Evolutionary conservation across 2,329 filamentous ascomycete genomes (phyloP).

Genomic region (Ceratocystis diversiconidia): DNA sequence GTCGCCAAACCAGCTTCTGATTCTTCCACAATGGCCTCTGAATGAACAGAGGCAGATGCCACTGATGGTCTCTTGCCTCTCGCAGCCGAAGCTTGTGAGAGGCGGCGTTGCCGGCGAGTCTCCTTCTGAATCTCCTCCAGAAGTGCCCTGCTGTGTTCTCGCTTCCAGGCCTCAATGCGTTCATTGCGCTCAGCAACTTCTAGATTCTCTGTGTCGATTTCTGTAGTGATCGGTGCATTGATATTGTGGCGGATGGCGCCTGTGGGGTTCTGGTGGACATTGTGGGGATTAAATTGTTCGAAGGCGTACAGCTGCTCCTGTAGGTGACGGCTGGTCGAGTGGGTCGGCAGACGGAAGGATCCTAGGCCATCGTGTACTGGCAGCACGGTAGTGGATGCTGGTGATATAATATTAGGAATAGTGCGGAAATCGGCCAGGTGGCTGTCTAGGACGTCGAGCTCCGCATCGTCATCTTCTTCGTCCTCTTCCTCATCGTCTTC

Average conservation of each 20-base stretch:
- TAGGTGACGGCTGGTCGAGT: conserved; percentile 39
- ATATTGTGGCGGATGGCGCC: conserved; percentile 38
- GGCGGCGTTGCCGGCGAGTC: conserved; percentile 50
- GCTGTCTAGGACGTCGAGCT: conserved; percentile 86
- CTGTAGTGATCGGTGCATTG: conserved; percentile 25
- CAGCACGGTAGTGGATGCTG: conserved; percentile 53
- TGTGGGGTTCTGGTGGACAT: conserved; percentile 33
- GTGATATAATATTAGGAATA: conserved; percentile 26
- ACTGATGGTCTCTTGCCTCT: conserved; percentile 12
- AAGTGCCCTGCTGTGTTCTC: conserved; percentile 77
- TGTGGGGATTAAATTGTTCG: conserved; percentile 66
- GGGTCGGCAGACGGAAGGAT: conserved; percentile 56
- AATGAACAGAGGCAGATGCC: conserved; percentile 8
- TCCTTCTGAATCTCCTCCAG: conserved; percentile 82
- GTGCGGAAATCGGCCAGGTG: conserved; percentile 79
- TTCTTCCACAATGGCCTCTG: conserved; percentile 13
- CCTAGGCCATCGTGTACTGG: conserved; percentile 86
- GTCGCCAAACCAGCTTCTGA: not conserved
- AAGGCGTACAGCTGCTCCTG: conserved; percentile 84
- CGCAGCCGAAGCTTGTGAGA: conserved; percentile 39
- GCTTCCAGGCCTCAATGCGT: conserved; percentile 79
- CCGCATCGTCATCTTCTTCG: conserved; percentile 46
- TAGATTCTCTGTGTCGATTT: conserved; percentile 39
- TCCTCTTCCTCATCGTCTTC: conserved; percentile 7
- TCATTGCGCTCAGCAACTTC: conserved; percentile 62